A percentile compares a stretch with the other conserved stretches of the same genome.
These are phyloP conservation scores for Isabelozyma rhagii DNA, from an alignment of 805 yeast species.

Conservation along the genomic window DNA sequence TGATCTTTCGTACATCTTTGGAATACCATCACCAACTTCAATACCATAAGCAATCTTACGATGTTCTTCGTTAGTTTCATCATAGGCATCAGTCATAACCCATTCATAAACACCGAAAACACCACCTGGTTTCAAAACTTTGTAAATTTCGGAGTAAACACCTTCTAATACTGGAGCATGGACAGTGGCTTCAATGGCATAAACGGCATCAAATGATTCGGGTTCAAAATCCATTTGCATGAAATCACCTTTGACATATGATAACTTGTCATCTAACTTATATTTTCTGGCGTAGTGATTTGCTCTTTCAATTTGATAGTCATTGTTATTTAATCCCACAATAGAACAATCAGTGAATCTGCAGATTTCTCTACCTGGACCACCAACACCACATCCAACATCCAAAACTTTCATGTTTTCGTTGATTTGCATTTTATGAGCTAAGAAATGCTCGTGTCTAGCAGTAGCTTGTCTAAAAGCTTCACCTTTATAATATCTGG, in stretches of 20 bases:
- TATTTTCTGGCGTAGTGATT: constrained; percentile 68
- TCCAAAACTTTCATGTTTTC: constrained; percentile 87
- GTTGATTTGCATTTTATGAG: constrained; percentile 75
- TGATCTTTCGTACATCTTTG: constrained; percentile 84
- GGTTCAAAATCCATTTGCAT: constrained; percentile 98
- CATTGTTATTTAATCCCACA: constrained; percentile 94
- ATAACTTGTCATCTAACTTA: constrained; percentile 68
- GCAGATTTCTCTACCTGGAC: constrained; percentile 95
- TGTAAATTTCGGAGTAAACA: constrained; percentile 90
- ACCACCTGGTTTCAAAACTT: constrained; percentile 97
- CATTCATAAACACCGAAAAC: constrained; percentile 97
- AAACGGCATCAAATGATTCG: constrained; percentile 90
- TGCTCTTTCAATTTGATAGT: constrained; percentile 93
- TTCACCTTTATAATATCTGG: constrained; percentile 91
- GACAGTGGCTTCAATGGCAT: constrained; percentile 97
- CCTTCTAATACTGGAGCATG: constrained; percentile 97
- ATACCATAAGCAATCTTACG: constrained; percentile 95
- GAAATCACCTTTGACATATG: constrained; percentile 94
- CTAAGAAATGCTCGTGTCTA: constrained; percentile 94
- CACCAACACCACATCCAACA: constrained; percentile 99
- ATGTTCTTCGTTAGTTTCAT: constrained; percentile 82
- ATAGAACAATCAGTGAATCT: constrained; percentile 85
- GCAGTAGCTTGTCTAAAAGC: constrained; percentile 92
- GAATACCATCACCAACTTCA: constrained; percentile 98
- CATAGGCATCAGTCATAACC: constrained; percentile 96